Base-by-base conservation (phyloP, 164 flowering plant genomes). In the Vitis cinerea region DNA sequence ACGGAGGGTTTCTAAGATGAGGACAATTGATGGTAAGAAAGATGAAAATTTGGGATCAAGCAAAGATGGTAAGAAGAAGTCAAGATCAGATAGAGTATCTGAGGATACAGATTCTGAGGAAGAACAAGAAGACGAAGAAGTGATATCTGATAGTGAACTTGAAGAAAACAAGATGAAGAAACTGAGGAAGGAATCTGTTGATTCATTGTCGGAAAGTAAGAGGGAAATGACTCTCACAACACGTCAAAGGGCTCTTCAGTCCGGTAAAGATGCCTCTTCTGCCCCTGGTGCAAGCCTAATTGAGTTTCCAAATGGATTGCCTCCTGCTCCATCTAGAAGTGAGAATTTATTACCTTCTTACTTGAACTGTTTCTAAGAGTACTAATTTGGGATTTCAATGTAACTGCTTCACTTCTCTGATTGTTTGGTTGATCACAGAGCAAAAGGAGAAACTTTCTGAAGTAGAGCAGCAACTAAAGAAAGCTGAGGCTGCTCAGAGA, bases 401-500 rank as follows among this genome's bases (percentile, higher is more conserved):
- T 4, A 59, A 3, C 27, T 29, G 4, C 23, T 67, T 29, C 50
- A 16, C 56, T 68, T 29, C 52, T 69, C 13, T 50, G 9, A 2
- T 59, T 58, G 15, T 53, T 59, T 59, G 64, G 12, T 66, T 69
- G 48, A 57, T 75, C 65, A 16, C 80, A 96, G 99, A 85, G 78
- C 90, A 90, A 89, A 96, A 93, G 82, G 98, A 92, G 80, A 85
- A 87, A 69, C 95, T 96, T 59, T 49, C 99, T 50, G 99, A 92
- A 62, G 88, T 88, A 71, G 98, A 96, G 67, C 94, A 84, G 78
- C 99, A 89, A 74, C 71, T 90, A 65, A 93, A 92, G 86, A 96
- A 92, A 80, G 91, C 89, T 13, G 99, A 96, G 87, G 97, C 97
- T 77, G 98, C 99, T 70, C 91, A 92, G 72, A 87, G 92, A 65